Conservation (phyloP, 2,329 filamentous ascomycete genomes). For the Fusarium sp. region DNA sequence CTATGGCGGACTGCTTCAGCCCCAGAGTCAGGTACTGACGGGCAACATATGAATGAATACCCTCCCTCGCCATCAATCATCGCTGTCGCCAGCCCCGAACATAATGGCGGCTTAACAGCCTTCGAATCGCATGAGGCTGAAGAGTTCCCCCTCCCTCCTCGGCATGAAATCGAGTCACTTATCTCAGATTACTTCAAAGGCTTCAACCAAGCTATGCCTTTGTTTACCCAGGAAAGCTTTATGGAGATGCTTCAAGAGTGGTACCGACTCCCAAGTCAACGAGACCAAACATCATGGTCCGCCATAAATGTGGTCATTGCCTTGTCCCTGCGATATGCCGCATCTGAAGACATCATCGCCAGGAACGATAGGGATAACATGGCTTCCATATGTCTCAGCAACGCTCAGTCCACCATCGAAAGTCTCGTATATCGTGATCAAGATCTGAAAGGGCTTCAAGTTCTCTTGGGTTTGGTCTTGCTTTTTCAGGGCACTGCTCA, state of each 20-base stretch:
- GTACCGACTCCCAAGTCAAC: not conserved
- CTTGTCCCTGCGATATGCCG: not conserved
- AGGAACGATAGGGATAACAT: not conserved
- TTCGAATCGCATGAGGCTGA: not conserved
- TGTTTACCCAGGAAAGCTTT: not conserved
- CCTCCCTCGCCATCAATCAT: not conserved
- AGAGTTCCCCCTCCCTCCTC: not conserved
- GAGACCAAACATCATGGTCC: not conserved
- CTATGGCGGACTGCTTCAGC: not conserved
- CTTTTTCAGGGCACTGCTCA: not conserved
- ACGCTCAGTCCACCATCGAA: slow-evolving; percentile 4
- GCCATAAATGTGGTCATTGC: slow-evolving; percentile 18
- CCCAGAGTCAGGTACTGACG: not conserved
- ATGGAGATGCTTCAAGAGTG: not conserved
- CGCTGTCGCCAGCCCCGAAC: not conserved
- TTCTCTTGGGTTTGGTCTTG: not conserved
- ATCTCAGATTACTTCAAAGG: not conserved
- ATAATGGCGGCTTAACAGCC: no score
- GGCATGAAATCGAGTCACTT: not conserved
- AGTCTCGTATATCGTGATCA: slow-evolving; percentile 1
- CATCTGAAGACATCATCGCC: not conserved
- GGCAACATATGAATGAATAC: not conserved
- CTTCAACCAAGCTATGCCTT: not conserved
- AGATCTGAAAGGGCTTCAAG: slow-evolving; percentile 1
- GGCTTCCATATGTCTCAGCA: not conserved